These are phyloP conservation scores for Tulasnella sp. DNA, from an alignment of 768 basidiomycete genomes.

Conservation along the genomic window DNA sequence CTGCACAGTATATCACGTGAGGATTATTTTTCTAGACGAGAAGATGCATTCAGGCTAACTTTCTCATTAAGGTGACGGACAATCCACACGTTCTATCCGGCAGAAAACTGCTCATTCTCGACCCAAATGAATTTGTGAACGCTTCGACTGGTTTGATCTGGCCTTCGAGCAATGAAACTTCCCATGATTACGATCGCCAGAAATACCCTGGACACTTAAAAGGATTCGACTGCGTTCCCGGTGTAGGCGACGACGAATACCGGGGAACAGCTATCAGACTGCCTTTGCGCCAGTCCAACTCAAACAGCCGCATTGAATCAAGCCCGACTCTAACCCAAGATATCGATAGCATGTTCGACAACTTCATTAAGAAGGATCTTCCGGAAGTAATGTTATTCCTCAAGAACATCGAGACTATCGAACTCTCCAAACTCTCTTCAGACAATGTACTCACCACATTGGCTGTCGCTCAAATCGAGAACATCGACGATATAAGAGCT, in stretches of 20 bases:
- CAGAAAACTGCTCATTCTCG: slow-evolving; percentile 10
- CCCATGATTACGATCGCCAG: not conserved
- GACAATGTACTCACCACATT: slow-evolving; percentile 31
- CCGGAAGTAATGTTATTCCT: slow-evolving; percentile 15
- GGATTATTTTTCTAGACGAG: not conserved
- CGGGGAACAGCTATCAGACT: slow-evolving; percentile 49
- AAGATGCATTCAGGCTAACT: not conserved
- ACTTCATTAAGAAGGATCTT: slow-evolving; percentile 17
- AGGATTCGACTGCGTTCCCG: slow-evolving; percentile 1
- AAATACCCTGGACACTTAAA: slow-evolving; percentile 3
- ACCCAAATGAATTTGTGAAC: not conserved
- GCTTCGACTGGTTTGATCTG: not conserved
- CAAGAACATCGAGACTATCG: slow-evolving; percentile 35
- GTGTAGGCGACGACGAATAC: slow-evolving; percentile 28
- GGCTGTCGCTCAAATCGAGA: slow-evolving; percentile 25
- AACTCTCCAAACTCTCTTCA: slow-evolving; percentile 42
- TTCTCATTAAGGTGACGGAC: slow-evolving; percentile 1
- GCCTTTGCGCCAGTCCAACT: slow-evolving; percentile 42
- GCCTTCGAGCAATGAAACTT: not conserved
- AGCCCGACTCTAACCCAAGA: slow-evolving; percentile 44
- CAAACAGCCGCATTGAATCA: slow-evolving; percentile 40
- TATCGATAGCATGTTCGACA: slow-evolving; percentile 45
- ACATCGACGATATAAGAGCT: not conserved
- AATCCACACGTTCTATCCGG: slow-evolving; percentile 21
- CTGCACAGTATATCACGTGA: slow-evolving; percentile 6